Evolutionary conservation across 345 rosid genomes (phyloP).

Genomic region (Turnera subulata): DNA sequence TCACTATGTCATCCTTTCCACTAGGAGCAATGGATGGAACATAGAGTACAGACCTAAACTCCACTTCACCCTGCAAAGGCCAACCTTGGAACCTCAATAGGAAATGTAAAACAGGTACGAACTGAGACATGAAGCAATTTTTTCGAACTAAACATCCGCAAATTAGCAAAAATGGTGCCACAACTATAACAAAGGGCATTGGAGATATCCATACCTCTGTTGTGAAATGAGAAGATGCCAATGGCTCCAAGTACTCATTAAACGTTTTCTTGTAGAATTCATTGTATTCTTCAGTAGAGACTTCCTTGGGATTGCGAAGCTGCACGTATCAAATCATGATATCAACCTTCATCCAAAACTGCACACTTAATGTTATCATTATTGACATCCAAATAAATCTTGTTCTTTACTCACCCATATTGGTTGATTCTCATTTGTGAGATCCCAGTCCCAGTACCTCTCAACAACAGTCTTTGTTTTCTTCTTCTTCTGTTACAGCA

Average conservation of each 20-base stretch:
- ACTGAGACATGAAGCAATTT: no score
- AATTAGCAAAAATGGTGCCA: neutral
- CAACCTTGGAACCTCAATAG: constrained; percentile 9
- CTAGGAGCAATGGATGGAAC: constrained; percentile 73
- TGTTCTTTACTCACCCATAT: constrained; percentile 65
- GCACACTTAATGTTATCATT: neutral
- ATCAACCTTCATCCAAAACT: neutral
- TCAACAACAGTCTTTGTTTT: constrained; percentile 91
- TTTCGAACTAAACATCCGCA: no score
- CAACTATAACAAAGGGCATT: neutral
- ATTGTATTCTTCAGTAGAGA: constrained; percentile 79
- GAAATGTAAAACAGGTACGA: neutral
- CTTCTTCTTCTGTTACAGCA: constrained; percentile 65
- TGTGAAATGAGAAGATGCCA: constrained; percentile 94
- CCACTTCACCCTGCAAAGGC: constrained; percentile 87
- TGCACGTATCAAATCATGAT: constrained; percentile 31
- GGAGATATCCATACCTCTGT: constrained; percentile 64
- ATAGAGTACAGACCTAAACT: constrained; percentile 89
- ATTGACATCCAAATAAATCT: neutral
- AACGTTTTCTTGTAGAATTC: constrained; percentile 88
- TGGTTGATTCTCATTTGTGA: constrained; percentile 92
- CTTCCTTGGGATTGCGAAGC: constrained; percentile 95
- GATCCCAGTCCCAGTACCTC: constrained; percentile 98
- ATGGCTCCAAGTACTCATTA: constrained; percentile 87
- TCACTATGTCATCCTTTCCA: constrained; percentile 80